Conservation (phyloP, 2,329 filamentous ascomycete genomes). For the Berkeleyomyces rouxiae region DNA sequence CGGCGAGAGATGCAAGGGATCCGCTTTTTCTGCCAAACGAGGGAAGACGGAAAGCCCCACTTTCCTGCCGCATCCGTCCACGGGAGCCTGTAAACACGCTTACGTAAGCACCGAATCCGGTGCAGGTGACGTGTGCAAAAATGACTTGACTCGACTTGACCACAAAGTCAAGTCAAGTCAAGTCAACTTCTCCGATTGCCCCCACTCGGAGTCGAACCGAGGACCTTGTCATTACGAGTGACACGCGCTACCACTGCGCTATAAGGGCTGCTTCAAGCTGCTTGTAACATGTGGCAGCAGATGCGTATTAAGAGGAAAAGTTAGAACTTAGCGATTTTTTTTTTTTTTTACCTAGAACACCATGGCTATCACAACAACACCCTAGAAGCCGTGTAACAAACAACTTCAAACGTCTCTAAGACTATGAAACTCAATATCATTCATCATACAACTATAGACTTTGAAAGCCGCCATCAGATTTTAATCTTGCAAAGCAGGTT, state of each 20-base stretch:
- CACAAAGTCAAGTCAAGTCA: too few species aligned
- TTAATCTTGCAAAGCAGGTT: neutral
- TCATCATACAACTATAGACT: neutral
- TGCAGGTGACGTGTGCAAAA: too few species aligned
- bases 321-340: too few species aligned
- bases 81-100: too few species aligned
- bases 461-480: neutral
- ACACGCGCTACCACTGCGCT: slow-evolving; percentile 24
- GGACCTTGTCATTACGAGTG: slow-evolving; percentile 24
- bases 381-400: neutral
- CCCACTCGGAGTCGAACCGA: slow-evolving; percentile 23
- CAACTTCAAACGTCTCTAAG: neutral
- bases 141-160: too few species aligned
- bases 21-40: too few species aligned
- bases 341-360: too few species aligned
- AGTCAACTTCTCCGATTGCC: slow-evolving; percentile 14
- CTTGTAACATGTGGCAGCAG: neutral
- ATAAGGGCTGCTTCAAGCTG: slow-evolving; percentile 17
- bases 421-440: neutral
- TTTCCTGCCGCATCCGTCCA: too few species aligned
- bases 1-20: too few species aligned
- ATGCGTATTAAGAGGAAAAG: too few species aligned
- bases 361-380: neutral
- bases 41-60: too few species aligned
- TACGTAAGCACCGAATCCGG: too few species aligned